Conservation (phyloP, 2,329 filamentous ascomycete species). For the Cladorrhinum sp. region DNA sequence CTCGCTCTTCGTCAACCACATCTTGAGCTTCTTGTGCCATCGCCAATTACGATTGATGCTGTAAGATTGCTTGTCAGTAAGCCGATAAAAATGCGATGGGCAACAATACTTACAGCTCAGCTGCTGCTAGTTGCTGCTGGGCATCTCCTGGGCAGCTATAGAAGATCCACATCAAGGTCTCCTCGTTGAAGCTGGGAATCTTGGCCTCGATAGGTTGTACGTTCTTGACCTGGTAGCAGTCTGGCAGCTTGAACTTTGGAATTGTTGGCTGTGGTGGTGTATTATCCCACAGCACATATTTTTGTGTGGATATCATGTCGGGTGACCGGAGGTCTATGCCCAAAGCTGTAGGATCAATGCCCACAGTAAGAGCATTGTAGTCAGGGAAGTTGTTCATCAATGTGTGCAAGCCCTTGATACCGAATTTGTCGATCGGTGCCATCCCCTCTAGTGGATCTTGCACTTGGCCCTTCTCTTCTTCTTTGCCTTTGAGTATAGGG, state of each 20-base stretch:
- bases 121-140: slow-evolving; percentile 62
- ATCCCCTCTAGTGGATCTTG: slow-evolving; percentile 61
- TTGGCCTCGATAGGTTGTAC: slow-evolving; percentile 64
- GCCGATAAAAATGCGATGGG: slow-evolving; percentile 5
- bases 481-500: slow-evolving; percentile 39
- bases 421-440: slow-evolving; percentile 62
- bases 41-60: slow-evolving; percentile 65
- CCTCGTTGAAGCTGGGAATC: slow-evolving; percentile 65
- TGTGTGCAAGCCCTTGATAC: slow-evolving; percentile 60
- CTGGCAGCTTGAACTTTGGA: slow-evolving; percentile 57
- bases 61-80: slow-evolving; percentile 4
- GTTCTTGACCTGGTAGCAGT: slow-evolving; percentile 66
- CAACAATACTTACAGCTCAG: slow-evolving; percentile 54
- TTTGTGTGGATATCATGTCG: slow-evolving; percentile 56
- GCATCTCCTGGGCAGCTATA: slow-evolving; percentile 63
- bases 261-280: slow-evolving; percentile 56
- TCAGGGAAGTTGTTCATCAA: slow-evolving; percentile 64
- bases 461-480: slow-evolving; percentile 42
- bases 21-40: slow-evolving; percentile 64
- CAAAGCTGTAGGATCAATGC: slow-evolving; percentile 56
- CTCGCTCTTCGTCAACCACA: slow-evolving; percentile 68
- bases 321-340: slow-evolving; percentile 56
- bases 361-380: slow-evolving; percentile 59
- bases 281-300: slow-evolving; percentile 61
- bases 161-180: slow-evolving; percentile 68